phyloP scores from a whole-genome alignment of 2,329 filamentous ascomycete species.

The Lecanoromycetidae sp. region DNA sequence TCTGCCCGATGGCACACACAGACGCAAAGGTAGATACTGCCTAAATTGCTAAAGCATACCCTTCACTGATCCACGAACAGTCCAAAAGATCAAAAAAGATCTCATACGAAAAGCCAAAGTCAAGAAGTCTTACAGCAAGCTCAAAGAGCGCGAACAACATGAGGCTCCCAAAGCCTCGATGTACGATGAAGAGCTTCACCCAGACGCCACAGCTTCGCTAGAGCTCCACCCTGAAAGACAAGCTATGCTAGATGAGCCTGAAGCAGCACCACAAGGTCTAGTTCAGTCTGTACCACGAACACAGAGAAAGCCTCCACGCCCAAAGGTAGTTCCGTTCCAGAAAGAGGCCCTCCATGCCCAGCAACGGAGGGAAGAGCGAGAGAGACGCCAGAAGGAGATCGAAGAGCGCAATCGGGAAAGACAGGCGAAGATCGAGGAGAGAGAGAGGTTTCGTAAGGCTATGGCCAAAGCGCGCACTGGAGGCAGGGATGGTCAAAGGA shows the following conservation, averaged over 20 bases:
- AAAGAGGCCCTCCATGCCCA: slow-evolving; percentile 47
- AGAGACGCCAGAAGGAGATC: slow-evolving; percentile 44
- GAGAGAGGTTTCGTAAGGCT: slow-evolving; percentile 57
- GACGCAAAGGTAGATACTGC: slow-evolving; percentile 52
- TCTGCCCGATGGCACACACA: slow-evolving; percentile 78
- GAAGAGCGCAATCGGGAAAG: slow-evolving; percentile 32
- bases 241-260: slow-evolving; percentile 43
- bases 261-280: slow-evolving; percentile 13
- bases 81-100: slow-evolving; percentile 77
- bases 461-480: slow-evolving; percentile 51
- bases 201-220: slow-evolving; percentile 25
- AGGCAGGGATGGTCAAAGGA: slow-evolving; percentile 59
- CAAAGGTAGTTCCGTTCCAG: slow-evolving; percentile 42
- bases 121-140: slow-evolving; percentile 82
- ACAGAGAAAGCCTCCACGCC: slow-evolving; percentile 26
- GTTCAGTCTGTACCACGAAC: slow-evolving; percentile 21
- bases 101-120: slow-evolving; percentile 88
- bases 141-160: slow-evolving; percentile 52
- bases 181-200: background rate
- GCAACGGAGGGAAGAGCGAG: slow-evolving; percentile 49
- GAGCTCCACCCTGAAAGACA: slow-evolving; percentile 51
- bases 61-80: slow-evolving; percentile 33
- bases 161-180: slow-evolving; percentile 15
- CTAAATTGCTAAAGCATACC: background rate
- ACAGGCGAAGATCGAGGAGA: slow-evolving; percentile 32